A percentile compares a stretch with the other conserved stretches of the same genome.
These are phyloP conservation scores for Holtermannia corniformis DNA, from an alignment of 768 basidiomycete species.

Conservation along the genomic window DNA sequence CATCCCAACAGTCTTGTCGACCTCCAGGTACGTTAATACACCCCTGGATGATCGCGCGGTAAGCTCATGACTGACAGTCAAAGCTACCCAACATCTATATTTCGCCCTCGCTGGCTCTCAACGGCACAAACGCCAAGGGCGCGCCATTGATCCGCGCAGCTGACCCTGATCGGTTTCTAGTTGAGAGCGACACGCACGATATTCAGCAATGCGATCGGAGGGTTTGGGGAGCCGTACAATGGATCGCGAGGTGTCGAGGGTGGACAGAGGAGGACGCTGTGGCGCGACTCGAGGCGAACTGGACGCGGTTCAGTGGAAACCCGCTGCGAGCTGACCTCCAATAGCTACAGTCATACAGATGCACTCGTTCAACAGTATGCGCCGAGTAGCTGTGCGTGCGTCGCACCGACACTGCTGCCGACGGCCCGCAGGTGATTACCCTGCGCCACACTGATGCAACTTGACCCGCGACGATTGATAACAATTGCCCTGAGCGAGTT, in stretches of 20 bases:
- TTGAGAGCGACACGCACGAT: constrained; percentile 76
- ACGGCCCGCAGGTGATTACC: no score
- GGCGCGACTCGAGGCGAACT: constrained; percentile 24
- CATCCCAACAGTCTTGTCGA: neutral
- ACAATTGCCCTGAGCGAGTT: neutral
- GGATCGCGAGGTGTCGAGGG: constrained; percentile 63
- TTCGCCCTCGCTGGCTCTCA: constrained; percentile 79
- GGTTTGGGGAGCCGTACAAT: constrained; percentile 68
- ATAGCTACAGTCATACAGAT: no score
- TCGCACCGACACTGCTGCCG: no score
- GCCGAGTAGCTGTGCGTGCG: no score
- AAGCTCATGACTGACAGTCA: constrained; percentile 45
- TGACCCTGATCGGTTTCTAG: constrained; percentile 59
- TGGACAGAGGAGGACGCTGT: constrained; percentile 59
- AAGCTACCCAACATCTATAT: constrained; percentile 68
- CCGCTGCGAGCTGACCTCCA: neutral
- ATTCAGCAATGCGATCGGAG: constrained; percentile 51
- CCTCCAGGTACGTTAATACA: neutral
- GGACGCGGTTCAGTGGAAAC: neutral
- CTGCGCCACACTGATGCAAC: no score
- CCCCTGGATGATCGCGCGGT: neutral
- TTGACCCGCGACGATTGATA: neutral
- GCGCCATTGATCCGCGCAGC: constrained; percentile 57
- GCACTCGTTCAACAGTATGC: no score
- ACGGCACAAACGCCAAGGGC: constrained; percentile 59